Conservation (phyloP, 768 basidiomycete genomes). For the Clathrus columnatus region DNA sequence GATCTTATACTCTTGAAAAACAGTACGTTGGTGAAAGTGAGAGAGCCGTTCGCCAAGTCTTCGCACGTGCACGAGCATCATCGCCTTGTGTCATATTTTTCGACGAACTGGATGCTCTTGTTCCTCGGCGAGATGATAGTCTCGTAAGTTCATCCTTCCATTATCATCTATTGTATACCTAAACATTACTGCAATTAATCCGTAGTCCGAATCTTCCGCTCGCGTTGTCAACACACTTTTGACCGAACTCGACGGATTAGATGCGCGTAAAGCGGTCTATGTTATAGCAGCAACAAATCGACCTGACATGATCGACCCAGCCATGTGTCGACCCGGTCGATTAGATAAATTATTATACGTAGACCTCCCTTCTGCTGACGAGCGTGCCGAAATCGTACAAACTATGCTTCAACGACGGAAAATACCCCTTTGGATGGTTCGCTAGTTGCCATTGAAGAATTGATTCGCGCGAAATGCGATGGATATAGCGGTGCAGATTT, state of each 20-base stretch:
- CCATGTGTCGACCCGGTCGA: conserved; percentile 94
- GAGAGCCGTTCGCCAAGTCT: conserved; percentile 88
- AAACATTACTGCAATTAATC: neutral
- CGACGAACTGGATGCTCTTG: conserved; percentile 88
- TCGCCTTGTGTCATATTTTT: conserved; percentile 95
- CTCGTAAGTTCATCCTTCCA: conserved; percentile 43
- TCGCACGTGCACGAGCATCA: conserved; percentile 87
- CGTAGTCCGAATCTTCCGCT: conserved; percentile 84
- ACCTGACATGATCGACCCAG: conserved; percentile 96
- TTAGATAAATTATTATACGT: conserved; percentile 93
- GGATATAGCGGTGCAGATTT: conserved; percentile 92
- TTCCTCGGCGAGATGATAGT: conserved; percentile 82
- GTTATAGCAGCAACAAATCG: conserved; percentile 94
- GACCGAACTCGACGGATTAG: conserved; percentile 89
- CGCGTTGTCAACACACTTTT: conserved; percentile 91
- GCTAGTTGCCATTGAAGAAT: conserved; percentile 25
- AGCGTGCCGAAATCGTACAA: conserved; percentile 76
- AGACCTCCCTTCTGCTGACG: conserved; percentile 65
- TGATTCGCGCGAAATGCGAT: conserved; percentile 59
- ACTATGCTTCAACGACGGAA: conserved; percentile 52
- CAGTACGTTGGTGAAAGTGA: conserved; percentile 98
- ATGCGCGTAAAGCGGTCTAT: conserved; percentile 77
- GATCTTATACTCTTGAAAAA: neutral
- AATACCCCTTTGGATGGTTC: conserved; percentile 50
- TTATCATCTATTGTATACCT: neutral